Evolutionary conservation across 2,329 filamentous ascomycete species (phyloP).

Genomic region (Talaromyces sp.): DNA sequence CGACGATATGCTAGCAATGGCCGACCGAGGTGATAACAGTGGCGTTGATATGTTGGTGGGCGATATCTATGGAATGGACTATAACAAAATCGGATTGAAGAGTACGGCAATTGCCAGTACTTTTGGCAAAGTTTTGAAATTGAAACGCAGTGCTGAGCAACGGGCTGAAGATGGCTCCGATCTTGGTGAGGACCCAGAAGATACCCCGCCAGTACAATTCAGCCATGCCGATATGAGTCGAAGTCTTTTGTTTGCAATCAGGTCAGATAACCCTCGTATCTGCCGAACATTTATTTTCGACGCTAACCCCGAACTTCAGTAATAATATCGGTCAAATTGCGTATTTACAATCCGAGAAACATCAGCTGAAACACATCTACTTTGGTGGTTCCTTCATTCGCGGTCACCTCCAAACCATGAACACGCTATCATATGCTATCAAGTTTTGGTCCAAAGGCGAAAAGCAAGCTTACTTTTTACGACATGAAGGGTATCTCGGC

Average conservation of each 20-base stretch:
- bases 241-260: constrained; percentile 87
- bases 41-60: constrained; percentile 95
- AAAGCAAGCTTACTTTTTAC: constrained; percentile 92
- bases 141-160: constrained; percentile 79
- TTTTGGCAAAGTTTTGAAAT: constrained; percentile 93
- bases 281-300: not conserved
- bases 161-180: constrained; percentile 66
- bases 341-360: constrained; percentile 94
- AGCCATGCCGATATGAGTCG: constrained; percentile 80
- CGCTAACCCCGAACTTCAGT: constrained; percentile 41
- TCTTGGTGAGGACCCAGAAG: constrained; percentile 31
- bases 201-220: constrained; percentile 50
- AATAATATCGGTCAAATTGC: constrained; percentile 99
- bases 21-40: constrained; percentile 85
- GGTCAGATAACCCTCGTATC: constrained; percentile 37
- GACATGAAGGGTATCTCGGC: constrained; percentile 93
- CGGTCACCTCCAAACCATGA: constrained; percentile 95
- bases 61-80: constrained; percentile 95
- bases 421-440: constrained; percentile 93
- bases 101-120: constrained; percentile 92
- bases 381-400: constrained; percentile 97
- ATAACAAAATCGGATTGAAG: constrained; percentile 93
- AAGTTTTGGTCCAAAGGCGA: constrained; percentile 93
- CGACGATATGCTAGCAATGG: constrained; percentile 92
- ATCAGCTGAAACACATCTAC: constrained; percentile 87